phyloP scores from a whole-genome alignment of 371 early-diverging fungal genomes.

The Globomyces sp. region DNA sequence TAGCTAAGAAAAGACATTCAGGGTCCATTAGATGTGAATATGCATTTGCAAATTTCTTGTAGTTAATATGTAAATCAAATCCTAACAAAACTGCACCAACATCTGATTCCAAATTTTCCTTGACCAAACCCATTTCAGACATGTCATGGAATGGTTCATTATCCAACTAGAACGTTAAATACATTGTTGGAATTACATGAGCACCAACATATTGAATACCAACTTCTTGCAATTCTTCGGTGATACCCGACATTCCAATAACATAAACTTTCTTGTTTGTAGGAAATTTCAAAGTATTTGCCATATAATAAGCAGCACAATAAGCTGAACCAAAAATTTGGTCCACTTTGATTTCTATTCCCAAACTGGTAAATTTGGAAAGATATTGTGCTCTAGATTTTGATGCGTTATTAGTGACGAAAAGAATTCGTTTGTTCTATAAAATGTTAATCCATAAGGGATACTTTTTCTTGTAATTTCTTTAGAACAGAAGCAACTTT shows the following conservation, averaged over 20 bases:
- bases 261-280: slow-evolving; percentile 85
- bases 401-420: slow-evolving; percentile 96
- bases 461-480: slow-evolving; percentile 49
- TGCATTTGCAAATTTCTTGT: slow-evolving; percentile 87
- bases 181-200: slow-evolving; percentile 43
- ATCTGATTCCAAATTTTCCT: slow-evolving; percentile 44
- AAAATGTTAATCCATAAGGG: too few relatives aligned
- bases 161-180: slow-evolving; percentile 33
- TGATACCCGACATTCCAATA: slow-evolving; percentile 87
- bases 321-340: slow-evolving; percentile 95
- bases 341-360: slow-evolving; percentile 68
- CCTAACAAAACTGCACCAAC: slow-evolving; percentile 86
- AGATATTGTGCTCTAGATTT: slow-evolving; percentile 79
- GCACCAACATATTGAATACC: slow-evolving; percentile 66
- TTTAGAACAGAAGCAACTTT: slow-evolving; percentile 70
- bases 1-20: slow-evolving; percentile 82
- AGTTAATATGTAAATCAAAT: slow-evolving; percentile 84
- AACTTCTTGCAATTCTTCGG: slow-evolving; percentile 74
- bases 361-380: slow-evolving; percentile 76
- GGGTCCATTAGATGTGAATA: slow-evolving; percentile 76
- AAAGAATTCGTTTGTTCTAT: slow-evolving; percentile 78
- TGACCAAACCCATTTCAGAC: slow-evolving; percentile 49
- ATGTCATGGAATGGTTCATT: slow-evolving; percentile 45
- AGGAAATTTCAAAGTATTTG: slow-evolving; percentile 73
- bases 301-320: slow-evolving; percentile 91